These are phyloP conservation scores for Globisporangium paddicum DNA, from an alignment of 352 stramenopile species.

Conservation along the genomic window DNA sequence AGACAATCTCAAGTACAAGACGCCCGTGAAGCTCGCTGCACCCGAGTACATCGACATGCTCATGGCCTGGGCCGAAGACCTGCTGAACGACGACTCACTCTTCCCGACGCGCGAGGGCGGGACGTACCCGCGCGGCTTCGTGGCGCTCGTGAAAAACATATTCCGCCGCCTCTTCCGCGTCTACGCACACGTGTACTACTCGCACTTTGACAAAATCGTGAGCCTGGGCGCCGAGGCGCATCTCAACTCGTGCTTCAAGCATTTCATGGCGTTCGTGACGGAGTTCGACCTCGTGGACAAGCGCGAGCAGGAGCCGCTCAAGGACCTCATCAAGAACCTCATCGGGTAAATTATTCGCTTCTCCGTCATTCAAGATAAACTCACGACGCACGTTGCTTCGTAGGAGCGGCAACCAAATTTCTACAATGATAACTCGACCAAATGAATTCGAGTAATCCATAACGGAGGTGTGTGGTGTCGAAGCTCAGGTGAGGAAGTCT, in stretches of 20 bases:
- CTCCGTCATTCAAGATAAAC: neutral
- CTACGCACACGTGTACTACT: slow-evolving; percentile 97
- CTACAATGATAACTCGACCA: neutral
- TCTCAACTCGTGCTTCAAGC: slow-evolving; percentile 98
- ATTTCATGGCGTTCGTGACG: slow-evolving; percentile 97
- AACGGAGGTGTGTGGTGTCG: neutral
- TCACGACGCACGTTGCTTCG: neutral
- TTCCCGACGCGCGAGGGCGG: slow-evolving; percentile 68
- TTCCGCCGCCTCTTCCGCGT: slow-evolving; percentile 96
- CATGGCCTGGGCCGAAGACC: slow-evolving; percentile 89
- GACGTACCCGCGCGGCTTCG: slow-evolving; percentile 81
- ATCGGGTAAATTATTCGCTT: slow-evolving; percentile 20
- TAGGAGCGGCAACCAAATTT: neutral
- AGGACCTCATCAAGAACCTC: slow-evolving; percentile 94
- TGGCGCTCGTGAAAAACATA: slow-evolving; percentile 87
- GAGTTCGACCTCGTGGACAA: slow-evolving; percentile 93
- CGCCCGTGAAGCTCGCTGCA: slow-evolving; percentile 57
- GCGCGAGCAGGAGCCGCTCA: slow-evolving; percentile 92
- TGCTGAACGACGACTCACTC: slow-evolving; percentile 76
- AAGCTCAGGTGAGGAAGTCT: slow-evolving; percentile 42
- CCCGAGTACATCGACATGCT: slow-evolving; percentile 92
- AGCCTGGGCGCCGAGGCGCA: slow-evolving; percentile 92
- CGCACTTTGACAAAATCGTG: slow-evolving; percentile 95
- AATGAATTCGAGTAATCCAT: neutral
- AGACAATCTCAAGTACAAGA: slow-evolving; percentile 70